Base-by-base conservation (phyloP, 768 basidiomycete species). In the Pluteus cervinus region DNA sequence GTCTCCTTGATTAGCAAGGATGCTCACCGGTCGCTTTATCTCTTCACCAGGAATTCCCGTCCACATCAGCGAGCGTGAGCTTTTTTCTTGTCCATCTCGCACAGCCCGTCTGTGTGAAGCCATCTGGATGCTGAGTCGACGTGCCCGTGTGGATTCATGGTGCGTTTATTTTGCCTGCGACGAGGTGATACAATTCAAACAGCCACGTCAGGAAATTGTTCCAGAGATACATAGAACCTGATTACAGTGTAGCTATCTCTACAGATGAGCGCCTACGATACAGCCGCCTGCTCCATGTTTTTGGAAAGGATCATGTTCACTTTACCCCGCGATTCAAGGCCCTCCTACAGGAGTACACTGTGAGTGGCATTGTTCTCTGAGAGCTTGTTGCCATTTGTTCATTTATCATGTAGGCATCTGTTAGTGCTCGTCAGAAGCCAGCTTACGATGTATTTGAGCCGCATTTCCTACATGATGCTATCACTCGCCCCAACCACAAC, bases 271-370 rank as follows among this genome's bases (percentile, higher is more conserved):
- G 43, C 4, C 35, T 48, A 9, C 18, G 20, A 12, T 52, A 55
- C 37, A 33, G 21, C 9, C 24, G 42, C 14, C 52, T 51, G 53
- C 45, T 55, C 10, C 45, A 49, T 40, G 47, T 55, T 2, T 51
- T 40, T 43, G 53, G 31, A 5, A 50, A 52, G 35, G 33, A 39
- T 5, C 16, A 23, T 1, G 23, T 35, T 2, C 14, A 14, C 1
- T 9, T 46, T 3, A 29, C 45, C 2, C 4, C 14, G 2, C 38
- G 48, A 6, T 37, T 43, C 37, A 42, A 43, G 2, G 4, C 6
- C 2, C 42, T 52, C 8, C 18, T 48, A 2, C 45, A 54, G 14
- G 29, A 37, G 6, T 50, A 44, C 23, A 34, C 37, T 20, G 51
- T 50, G 28, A 40, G 26, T 26, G n/a, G n/a, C n/a, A n/a, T n/a